These are phyloP conservation scores for Leccinum variabile DNA, from an alignment of 1,284 basidiomycete species.

Conservation along the genomic window DNA sequence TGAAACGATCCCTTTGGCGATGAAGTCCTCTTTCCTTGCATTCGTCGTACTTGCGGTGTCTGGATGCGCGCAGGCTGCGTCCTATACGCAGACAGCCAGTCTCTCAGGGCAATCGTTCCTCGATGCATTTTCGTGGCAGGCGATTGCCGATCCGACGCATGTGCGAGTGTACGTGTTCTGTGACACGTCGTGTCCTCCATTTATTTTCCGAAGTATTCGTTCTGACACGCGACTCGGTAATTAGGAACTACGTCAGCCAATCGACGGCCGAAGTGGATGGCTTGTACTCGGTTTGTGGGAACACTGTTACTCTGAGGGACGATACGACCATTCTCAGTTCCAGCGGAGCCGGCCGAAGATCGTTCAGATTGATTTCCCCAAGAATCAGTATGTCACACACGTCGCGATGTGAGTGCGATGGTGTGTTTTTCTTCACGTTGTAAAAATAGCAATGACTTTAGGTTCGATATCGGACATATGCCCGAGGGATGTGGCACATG, in stretches of 20 bases:
- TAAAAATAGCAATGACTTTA: conserved; percentile 6
- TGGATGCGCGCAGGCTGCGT: too few relatives aligned
- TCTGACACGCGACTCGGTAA: neutral
- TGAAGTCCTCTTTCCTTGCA: conserved; percentile 12
- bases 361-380: conserved; percentile 37
- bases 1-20: neutral
- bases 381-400: conserved; percentile 33
- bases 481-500: conserved; percentile 42
- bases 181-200: too few relatives aligned
- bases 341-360: conserved; percentile 36
- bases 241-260: conserved; percentile 52
- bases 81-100: too few relatives aligned
- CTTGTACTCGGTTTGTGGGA: conserved; percentile 46
- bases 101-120: too few relatives aligned
- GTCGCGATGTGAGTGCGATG: conserved; percentile 36
- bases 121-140: conserved; percentile 16
- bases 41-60: conserved; percentile 11
- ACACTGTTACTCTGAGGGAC: conserved; percentile 45
- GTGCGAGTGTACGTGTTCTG: too few relatives aligned
- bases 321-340: conserved; percentile 32
- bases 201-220: neutral
- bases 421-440: neutral
- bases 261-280: conserved; percentile 44
- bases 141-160: conserved; percentile 24
- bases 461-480: conserved; percentile 41